Percentiles rank a stretch among this genome's conserved stretches.
These are phyloP conservation scores for Rhynchospora tenuis DNA, from an alignment of 176 grass and related monocot genomes.

Conservation along the genomic window DNA sequence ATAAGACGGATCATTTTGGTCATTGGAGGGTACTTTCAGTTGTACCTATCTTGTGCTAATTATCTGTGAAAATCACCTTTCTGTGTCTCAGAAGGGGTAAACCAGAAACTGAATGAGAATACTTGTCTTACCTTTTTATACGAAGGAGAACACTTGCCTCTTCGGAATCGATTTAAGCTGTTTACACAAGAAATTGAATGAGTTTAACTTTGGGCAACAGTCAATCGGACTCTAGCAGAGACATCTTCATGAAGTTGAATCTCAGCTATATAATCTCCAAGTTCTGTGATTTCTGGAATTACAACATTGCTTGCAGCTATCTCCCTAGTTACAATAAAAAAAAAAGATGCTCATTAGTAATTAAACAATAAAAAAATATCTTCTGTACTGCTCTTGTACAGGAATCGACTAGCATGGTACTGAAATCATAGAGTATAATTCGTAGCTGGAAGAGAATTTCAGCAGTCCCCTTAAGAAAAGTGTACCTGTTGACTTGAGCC, in stretches of 20 bases:
- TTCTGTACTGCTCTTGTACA: neutral
- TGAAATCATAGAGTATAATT: neutral
- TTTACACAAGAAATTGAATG: neutral
- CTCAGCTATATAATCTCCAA: slow-evolving; percentile 79
- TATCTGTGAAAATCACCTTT: neutral
- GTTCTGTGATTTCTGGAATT: slow-evolving; percentile 80
- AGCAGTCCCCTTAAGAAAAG: neutral
- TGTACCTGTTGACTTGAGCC: slow-evolving; percentile 71
- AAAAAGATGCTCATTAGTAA: neutral
- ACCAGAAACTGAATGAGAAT: too few species aligned
- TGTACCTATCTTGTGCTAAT: neutral
- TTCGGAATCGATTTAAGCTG: neutral
- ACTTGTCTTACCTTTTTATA: neutral
- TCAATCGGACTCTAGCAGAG: slow-evolving; percentile 64
- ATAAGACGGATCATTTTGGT: neutral
- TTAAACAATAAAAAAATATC: slow-evolving; percentile 14
- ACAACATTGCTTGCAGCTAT: slow-evolving; percentile 56
- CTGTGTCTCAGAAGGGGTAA: too few species aligned
- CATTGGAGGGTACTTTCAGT: neutral
- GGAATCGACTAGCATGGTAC: neutral
- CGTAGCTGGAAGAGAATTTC: neutral
- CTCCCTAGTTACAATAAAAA: slow-evolving; percentile 42
- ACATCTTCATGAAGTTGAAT: slow-evolving; percentile 88
- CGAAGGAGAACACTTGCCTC: neutral
- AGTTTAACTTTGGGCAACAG: slow-evolving; percentile 62